phyloP scores from a whole-genome alignment of 2,329 filamentous ascomycete species.

The Monilinia vaccinii-corymbosi region DNA sequence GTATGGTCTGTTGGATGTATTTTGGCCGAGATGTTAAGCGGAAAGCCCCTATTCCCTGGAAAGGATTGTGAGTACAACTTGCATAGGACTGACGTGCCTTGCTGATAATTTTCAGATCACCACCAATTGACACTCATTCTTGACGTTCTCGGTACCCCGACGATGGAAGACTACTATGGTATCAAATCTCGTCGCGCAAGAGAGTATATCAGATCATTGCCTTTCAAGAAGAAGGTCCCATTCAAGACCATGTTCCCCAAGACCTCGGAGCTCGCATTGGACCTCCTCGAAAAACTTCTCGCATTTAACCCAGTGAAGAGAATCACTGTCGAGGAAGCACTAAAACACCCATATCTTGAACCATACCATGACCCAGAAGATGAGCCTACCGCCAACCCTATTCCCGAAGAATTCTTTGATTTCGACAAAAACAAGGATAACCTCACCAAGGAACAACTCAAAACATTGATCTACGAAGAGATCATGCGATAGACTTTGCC shows the following conservation, averaged over 20 bases:
- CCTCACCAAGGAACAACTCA: conserved; percentile 95
- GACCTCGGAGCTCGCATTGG: conserved; percentile 93
- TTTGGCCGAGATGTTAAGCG: conserved; percentile 95
- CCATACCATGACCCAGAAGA: conserved; percentile 98
- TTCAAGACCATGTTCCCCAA: conserved; percentile 97
- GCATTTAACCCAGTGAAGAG: conserved; percentile 99
- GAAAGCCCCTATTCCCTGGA: conserved; percentile 94
- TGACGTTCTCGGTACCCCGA: conserved; percentile 93
- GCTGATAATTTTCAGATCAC: conserved; percentile 54
- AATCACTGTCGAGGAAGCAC: conserved; percentile 92
- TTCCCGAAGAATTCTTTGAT: conserved; percentile 98
- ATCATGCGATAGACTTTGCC: conserved; percentile 48
- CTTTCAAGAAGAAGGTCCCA: conserved; percentile 99
- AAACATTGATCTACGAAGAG: conserved; percentile 95
- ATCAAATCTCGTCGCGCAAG: conserved; percentile 97
- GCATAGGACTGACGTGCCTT: background rate
- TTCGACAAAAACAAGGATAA: conserved; percentile 99
- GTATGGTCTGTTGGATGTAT: conserved; percentile 99
- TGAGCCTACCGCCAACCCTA: conserved; percentile 91
- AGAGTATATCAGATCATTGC: conserved; percentile 95
- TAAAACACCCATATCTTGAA: conserved; percentile 96
- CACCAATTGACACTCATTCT: conserved; percentile 96
- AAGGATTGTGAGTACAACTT: conserved; percentile 73
- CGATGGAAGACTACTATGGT: conserved; percentile 99
- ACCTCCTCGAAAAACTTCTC: conserved; percentile 88